Base-by-base conservation (phyloP, 805 yeast species). In the Sugiyamaella mastotermitis region DNA sequence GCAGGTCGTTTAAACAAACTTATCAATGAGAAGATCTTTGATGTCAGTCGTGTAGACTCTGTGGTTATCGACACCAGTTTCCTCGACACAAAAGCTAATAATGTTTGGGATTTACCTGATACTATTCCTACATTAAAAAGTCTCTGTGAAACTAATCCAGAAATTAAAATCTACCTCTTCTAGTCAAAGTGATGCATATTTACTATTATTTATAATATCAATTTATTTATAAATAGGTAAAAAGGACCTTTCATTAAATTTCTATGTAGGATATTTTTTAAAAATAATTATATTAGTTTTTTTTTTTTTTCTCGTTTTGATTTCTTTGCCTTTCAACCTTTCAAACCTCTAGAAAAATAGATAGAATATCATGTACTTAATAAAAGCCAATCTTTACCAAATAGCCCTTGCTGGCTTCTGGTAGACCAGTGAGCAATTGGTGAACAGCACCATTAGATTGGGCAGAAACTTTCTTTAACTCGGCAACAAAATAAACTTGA, bases 11-110 rank as follows among this genome's bases (percentile, higher is more conserved):
- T 77, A 13, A 48, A 53, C 8, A 74, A 71, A 48, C 66, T 79
- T 4, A 51, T 74, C 25, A 55, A 64, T 17, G 62, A 65, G 16
- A 72, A 66, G 34, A 69, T 67, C 10, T 49, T 66, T 14, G 65
- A 67, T 5, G 54, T 56, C 14, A 57, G 61, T 1, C 72, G 75
- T 30, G 65, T 82, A 33, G 69, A 68, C 30, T 69, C 72, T 8
- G 61, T 82, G 8, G 67, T 81, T 9, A 62, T 79, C 21, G 90
- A 81, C 52, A 69, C 74, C 29, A 62, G 80, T 4, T 75, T 71
- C 50, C 61, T 82, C 48, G 85, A 81, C 51, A 55, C 67, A 14
- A 82, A 81, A 57, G 62, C 68, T 43, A 77, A 76, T 48, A 70
- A 68, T 38, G 62, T 80, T 2, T 78, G 80, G 75, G 86, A 81